Percentiles rank a stretch among this genome's conserved stretches.
phyloP scores from a whole-genome alignment of 768 basidiomycete genomes.

The Xanthoconium purpureum region DNA sequence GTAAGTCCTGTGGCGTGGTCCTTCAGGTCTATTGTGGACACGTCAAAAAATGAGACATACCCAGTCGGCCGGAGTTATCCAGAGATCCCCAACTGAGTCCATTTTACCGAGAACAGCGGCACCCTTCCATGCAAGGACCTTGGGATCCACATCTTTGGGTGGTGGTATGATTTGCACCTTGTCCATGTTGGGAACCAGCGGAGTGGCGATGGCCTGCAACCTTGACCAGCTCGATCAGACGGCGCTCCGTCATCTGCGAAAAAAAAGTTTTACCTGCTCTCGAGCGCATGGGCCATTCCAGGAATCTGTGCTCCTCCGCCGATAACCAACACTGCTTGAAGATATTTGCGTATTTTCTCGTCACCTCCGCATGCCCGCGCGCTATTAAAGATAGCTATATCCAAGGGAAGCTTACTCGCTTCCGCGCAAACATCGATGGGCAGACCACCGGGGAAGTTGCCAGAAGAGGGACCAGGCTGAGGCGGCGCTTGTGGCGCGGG shows the following conservation, averaged over 20 bases:
- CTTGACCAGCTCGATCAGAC: slow-evolving; percentile 25
- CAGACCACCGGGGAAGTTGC: slow-evolving; percentile 40
- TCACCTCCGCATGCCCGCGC: slow-evolving; percentile 84
- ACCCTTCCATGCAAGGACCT: slow-evolving; percentile 92
- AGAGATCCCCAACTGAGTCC: slow-evolving; percentile 85
- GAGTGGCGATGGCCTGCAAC: slow-evolving; percentile 80
- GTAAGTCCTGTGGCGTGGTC: slow-evolving; percentile 49
- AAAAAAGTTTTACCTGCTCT: slow-evolving; percentile 62
- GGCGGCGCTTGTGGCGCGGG: slow-evolving; percentile 12
- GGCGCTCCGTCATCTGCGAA: neutral
- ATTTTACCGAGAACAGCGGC: slow-evolving; percentile 88
- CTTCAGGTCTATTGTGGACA: slow-evolving; percentile 4
- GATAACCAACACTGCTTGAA: slow-evolving; percentile 82
- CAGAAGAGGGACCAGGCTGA: slow-evolving; percentile 24
- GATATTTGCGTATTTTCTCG: slow-evolving; percentile 86
- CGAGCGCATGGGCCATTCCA: slow-evolving; percentile 81
- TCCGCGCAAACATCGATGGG: slow-evolving; percentile 79
- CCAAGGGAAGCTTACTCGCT: slow-evolving; percentile 85
- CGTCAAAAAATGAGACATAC: slow-evolving; percentile 39
- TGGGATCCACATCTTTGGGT: slow-evolving; percentile 89
- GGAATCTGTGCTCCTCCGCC: slow-evolving; percentile 81
- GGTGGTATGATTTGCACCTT: slow-evolving; percentile 92
- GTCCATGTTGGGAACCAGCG: slow-evolving; percentile 79
- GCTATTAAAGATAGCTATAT: slow-evolving; percentile 91
- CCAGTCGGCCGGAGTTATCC: slow-evolving; percentile 88